phyloP scores from a whole-genome alignment of 164 flowering plant species.

The Dillenia suffruticosa region DNA sequence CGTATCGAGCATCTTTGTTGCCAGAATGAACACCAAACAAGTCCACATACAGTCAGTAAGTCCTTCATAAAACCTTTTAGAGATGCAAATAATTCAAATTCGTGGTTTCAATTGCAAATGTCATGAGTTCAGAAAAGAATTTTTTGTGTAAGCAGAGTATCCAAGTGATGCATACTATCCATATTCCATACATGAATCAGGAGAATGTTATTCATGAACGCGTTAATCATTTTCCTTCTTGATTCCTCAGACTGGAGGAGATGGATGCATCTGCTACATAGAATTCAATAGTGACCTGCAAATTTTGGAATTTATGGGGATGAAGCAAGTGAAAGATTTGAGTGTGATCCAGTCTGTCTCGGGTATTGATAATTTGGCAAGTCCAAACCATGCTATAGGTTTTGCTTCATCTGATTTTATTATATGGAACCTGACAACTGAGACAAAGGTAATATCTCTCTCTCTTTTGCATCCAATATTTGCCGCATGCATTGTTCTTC shows the following conservation, averaged over 20 bases:
- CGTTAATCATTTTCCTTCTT: not conserved
- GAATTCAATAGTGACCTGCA: constrained; percentile 38
- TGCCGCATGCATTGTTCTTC: not conserved
- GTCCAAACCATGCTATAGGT: constrained; percentile 64
- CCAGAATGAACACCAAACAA: constrained; percentile 25
- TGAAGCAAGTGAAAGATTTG: constrained; percentile 90
- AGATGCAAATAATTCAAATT: not conserved
- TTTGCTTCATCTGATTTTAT: constrained; percentile 84
- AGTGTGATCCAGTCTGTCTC: constrained; percentile 67
- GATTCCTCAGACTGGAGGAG: constrained; percentile 81
- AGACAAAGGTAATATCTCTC: constrained; percentile 50
- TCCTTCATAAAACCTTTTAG: constrained; percentile 2
- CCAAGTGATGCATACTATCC: too few species aligned
- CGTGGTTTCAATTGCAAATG: not conserved
- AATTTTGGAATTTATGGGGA: constrained; percentile 69
- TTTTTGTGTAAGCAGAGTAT: too few species aligned
- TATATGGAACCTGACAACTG: constrained; percentile 69
- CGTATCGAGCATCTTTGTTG: constrained; percentile 61
- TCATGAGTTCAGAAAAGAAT: too few species aligned
- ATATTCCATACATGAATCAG: too few species aligned
- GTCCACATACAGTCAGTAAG: constrained; percentile 80
- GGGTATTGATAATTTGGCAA: constrained; percentile 31
- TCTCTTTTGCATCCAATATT: not conserved
- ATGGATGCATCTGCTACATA: constrained; percentile 91
- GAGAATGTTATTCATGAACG: not conserved